Conservation (phyloP, 176 grass and related monocot species). For the Microstegium vimineum region DNA sequence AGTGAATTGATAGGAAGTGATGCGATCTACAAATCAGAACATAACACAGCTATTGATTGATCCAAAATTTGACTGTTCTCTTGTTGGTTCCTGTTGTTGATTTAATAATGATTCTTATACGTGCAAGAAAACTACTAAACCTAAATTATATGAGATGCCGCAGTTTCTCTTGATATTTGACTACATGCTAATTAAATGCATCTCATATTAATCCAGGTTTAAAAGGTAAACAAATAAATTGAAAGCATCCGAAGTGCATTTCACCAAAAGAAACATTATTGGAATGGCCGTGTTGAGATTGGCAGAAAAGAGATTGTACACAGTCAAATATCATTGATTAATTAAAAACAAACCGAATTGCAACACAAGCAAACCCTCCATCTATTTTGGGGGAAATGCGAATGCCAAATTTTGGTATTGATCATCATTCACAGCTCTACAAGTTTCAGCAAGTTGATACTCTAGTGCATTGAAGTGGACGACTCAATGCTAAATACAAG, state of each 20-base stretch:
- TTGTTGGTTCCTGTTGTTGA: not conserved
- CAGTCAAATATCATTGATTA: not conserved
- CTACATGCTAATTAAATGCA: not conserved
- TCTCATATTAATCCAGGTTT: not conserved
- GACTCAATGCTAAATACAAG: not conserved
- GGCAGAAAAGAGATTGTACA: not conserved
- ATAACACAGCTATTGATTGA: not conserved
- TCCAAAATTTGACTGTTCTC: not conserved
- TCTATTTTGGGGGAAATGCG: not conserved
- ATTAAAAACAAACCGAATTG: not conserved
- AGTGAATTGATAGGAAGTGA: not conserved
- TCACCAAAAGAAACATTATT: not conserved
- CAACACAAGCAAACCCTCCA: not conserved
- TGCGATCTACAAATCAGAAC: not conserved
- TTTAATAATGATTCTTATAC: not conserved
- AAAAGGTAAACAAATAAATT: not conserved
- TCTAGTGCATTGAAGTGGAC: not conserved
- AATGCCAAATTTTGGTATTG: not conserved
- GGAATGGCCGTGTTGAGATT: not conserved
- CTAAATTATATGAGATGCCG: no score
- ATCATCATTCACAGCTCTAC: not conserved
- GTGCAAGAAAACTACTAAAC: not conserved
- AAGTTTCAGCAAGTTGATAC: not conserved
- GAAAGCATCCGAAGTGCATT: not conserved
- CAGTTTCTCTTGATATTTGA: not conserved